Evolutionary conservation across 1,284 basidiomycete genomes (phyloP), one percentile per base, ranked within the genome.

Genomic region (Thelephora terrestris): DNA sequence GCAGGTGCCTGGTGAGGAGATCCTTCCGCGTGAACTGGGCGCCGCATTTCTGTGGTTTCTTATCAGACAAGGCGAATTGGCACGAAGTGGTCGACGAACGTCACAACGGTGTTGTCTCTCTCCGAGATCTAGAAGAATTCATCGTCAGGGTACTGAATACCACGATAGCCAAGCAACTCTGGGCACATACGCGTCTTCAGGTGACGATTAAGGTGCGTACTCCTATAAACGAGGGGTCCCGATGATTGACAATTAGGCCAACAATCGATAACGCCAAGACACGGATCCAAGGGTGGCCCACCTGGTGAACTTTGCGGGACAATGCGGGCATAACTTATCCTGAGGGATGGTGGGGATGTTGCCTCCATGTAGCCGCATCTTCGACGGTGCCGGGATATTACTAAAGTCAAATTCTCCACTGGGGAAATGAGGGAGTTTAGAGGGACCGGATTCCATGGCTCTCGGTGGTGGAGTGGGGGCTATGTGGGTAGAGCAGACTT

Each of bases 11-110:
- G 21, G 75, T 75, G 20, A 79, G 66, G 21, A 79, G 66, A 56
- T 79, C 77, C 51, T 76, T 78, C 49, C 76, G 65, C 34, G 76
- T 78, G 53, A 79, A 79, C 56, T 78, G 70, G 12, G 75, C 71
- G 39, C 67, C 65, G 55, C 75, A 78, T 21, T 65, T 71, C 75
- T 78, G 49, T 18, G 24, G 49, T 43, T 20, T 48, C 38, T 27
- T n/a, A 44, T 43, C 47, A 20, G 40, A 42, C 49, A 34, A 29
- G 12, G 32, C 21, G 25, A 36, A 4, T 10, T 16, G 17, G 18
- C 18, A 16, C 3, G 38, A 18, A 43, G 21, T 32, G 27, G 38
- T 25, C 12, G 7, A 58, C 64, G 39, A 61, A 79, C 75, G 52
- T 71, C 70, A 58, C 75, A 77, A 50, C 69, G 64, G 58, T 78